Percentiles rank a stretch among this genome's conserved stretches.
phyloP scores from a whole-genome alignment of 148 eudicot genomes.

The Chenopodium suecicum region DNA sequence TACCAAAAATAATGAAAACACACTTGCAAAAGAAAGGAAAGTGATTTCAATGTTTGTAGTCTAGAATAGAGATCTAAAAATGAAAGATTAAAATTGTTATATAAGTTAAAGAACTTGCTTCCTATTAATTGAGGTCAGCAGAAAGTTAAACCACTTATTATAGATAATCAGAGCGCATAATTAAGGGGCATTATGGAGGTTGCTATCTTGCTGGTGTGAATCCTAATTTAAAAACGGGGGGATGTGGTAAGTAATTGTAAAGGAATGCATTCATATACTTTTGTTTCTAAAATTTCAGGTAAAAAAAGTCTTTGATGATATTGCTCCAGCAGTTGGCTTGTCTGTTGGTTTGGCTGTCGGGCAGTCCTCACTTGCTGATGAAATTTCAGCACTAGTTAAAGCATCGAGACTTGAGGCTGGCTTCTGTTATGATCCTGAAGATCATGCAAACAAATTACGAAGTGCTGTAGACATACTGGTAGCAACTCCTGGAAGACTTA shows the following conservation, averaged over 20 bases:
- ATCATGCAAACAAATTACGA: conserved; percentile 39
- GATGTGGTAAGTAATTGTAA: not conserved
- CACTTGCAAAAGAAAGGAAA: not conserved
- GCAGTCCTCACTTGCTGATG: conserved; percentile 87
- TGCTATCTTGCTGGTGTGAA: not conserved
- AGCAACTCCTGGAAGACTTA: conserved; percentile 96
- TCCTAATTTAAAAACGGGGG: not conserved
- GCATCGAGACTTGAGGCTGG: conserved; percentile 60
- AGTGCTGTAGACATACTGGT: conserved; percentile 90
- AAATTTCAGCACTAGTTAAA: conserved; percentile 65
- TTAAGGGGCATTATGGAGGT: too few species aligned
- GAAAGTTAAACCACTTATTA: not conserved
- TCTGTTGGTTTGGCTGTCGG: conserved; percentile 96
- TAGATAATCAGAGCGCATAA: too few species aligned
- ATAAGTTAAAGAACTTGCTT: not conserved
- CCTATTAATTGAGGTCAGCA: not conserved
- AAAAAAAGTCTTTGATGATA: conserved; percentile 71
- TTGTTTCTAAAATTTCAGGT: conserved; percentile 50
- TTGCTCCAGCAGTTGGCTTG: conserved; percentile 92
- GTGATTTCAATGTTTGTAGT: not conserved
- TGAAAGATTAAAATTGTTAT: not conserved
- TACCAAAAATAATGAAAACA: not conserved
- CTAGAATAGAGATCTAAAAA: not conserved
- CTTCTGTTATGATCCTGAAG: conserved; percentile 70
- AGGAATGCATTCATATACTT: conserved; percentile 2